phyloP scores from a whole-genome alignment of 2,329 filamentous ascomycete species.

The Phialocephala sp. region DNA sequence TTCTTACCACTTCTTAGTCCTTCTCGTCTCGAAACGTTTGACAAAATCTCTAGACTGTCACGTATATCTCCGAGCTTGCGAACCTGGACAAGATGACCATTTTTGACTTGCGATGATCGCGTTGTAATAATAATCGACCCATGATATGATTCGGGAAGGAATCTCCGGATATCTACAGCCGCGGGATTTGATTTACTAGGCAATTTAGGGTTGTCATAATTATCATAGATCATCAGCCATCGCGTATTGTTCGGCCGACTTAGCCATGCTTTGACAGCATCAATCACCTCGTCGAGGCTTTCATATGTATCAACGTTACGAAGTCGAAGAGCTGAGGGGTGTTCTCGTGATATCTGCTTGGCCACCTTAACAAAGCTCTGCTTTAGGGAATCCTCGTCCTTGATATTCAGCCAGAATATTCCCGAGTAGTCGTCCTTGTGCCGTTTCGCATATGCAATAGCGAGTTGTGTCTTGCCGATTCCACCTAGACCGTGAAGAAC shows the following conservation, averaged over 20 bases:
- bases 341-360: conserved; percentile 22
- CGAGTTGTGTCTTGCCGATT: conserved; percentile 41
- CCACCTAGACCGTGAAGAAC: conserved; percentile 19
- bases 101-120: conserved; percentile 18
- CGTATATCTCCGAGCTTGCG: conserved; percentile 13
- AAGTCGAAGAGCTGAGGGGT: conserved; percentile 5
- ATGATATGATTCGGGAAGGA: conserved; percentile 18
- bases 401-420: conserved; percentile 29
- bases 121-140: conserved; percentile 26
- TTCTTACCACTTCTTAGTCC: conserved; percentile 15
- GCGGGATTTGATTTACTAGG: conserved; percentile 8
- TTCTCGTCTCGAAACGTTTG: conserved; percentile 12
- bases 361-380: conserved; percentile 37
- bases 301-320: conserved; percentile 12
- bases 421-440: conserved; percentile 29
- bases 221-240: conserved; percentile 22
- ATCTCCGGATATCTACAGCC: conserved; percentile 18
- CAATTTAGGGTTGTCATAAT: conserved; percentile 20
- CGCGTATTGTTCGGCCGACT: conserved; percentile 20
- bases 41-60: conserved; percentile 24
- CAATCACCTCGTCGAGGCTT: conserved; percentile 14
- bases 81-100: conserved; percentile 18
- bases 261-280: conserved; percentile 16
- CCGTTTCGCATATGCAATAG: conserved; percentile 44
- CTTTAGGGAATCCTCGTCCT: conserved; percentile 31